phyloP scores from a whole-genome alignment of 176 grass and related monocot genomes.

The Elaeis guineensis region DNA sequence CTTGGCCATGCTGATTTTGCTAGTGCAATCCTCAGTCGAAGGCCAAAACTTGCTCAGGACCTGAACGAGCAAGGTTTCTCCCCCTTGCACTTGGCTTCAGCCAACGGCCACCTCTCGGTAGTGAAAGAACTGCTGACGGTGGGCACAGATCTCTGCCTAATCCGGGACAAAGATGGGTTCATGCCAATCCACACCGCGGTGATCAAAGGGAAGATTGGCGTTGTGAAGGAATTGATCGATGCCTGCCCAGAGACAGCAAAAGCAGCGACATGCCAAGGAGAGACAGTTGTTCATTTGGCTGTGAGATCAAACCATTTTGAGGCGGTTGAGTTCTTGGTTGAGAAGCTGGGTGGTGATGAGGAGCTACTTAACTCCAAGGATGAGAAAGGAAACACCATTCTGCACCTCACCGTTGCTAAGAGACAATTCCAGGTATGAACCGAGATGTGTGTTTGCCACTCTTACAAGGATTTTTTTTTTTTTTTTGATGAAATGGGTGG shows the following conservation, averaged over 20 bases:
- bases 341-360: not conserved
- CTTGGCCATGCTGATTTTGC: slow-evolving; percentile 10
- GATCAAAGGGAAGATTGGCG: not conserved
- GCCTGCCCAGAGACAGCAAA: not conserved
- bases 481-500: too few relatives aligned
- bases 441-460: not conserved
- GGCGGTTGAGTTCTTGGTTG: not conserved
- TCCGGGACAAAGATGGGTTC: slow-evolving; percentile 1
- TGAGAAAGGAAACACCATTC: slow-evolving; percentile 4
- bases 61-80: slow-evolving; percentile 6
- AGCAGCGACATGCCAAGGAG: not conserved
- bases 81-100: slow-evolving; percentile 11
- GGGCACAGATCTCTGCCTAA: not conserved
- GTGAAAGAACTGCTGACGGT: slow-evolving; percentile 4
- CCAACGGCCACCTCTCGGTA: slow-evolving; percentile 2
- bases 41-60: not conserved
- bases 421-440: not conserved
- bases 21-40: not conserved
- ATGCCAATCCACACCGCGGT: slow-evolving; percentile 5
- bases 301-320: slow-evolving; percentile 11
- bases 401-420: slow-evolving; percentile 15
- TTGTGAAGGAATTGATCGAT: slow-evolving; percentile 4
- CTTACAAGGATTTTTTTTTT: not conserved
- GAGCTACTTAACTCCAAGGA: slow-evolving; percentile 1
- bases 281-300: slow-evolving; percentile 4